Percentiles rank a stretch among this genome's conserved stretches.
phyloP scores from a whole-genome alignment of 202 grass and related monocot species.

The Eragrostis tef region DNA sequence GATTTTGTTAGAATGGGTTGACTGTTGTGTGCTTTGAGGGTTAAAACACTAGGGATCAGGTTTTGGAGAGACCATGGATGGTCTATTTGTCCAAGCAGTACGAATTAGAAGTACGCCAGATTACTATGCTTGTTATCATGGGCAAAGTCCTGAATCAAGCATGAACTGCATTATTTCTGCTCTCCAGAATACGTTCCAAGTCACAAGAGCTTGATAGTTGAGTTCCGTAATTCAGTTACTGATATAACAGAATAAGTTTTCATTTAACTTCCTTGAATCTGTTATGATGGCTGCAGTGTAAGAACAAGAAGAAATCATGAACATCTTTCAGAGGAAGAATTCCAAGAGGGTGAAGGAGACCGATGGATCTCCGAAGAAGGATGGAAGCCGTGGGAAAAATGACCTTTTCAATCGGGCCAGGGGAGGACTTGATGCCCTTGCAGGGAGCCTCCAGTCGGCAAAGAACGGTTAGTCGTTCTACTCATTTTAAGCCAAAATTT shows the following conservation, averaged over 20 bases:
- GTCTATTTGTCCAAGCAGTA: not conserved
- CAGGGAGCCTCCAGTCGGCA: conserved; percentile 37
- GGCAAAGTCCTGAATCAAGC: conserved; percentile 5
- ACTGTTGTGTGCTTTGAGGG: not conserved
- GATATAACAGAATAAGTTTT: not conserved
- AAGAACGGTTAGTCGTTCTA: conserved; percentile 52
- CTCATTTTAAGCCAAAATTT: not conserved
- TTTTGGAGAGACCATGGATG: not conserved
- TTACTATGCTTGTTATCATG: not conserved
- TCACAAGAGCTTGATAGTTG: not conserved
- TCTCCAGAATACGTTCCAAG: conserved; percentile 10
- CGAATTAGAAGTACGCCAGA: not conserved
- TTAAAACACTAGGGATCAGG: not conserved
- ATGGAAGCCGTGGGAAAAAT: conserved; percentile 49
- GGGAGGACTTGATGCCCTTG: conserved; percentile 48
- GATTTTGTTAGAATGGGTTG: not conserved
- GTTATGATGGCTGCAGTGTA: conserved; percentile 37
- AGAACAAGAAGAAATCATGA: conserved; percentile 34
- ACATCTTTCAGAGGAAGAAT: conserved; percentile 60
- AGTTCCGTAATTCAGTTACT: not conserved
- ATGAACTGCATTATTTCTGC: not conserved
- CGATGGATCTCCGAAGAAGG: conserved; percentile 48
- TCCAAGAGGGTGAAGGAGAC: conserved; percentile 60
- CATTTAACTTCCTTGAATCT: conserved; percentile 16
- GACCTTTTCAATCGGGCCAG: conserved; percentile 45